A percentile compares a stretch with the other conserved stretches of the same genome.
Conservation (phyloP, 208 protist species). For the Leishmania lainsoni region DNA sequence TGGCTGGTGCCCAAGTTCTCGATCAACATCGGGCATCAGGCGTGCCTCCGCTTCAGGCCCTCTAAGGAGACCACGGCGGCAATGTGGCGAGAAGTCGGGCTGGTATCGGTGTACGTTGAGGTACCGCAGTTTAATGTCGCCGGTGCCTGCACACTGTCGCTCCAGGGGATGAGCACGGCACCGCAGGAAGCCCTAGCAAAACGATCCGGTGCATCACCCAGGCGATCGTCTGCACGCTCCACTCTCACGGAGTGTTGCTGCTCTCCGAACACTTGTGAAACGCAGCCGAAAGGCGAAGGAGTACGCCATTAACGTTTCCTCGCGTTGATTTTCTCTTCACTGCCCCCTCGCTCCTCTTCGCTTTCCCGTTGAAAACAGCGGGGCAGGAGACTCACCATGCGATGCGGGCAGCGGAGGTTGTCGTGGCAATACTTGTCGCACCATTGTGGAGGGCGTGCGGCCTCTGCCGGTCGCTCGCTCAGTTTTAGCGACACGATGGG, state of each 20-base stretch:
- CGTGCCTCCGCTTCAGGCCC: constrained; percentile 57
- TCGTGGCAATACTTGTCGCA: neutral
- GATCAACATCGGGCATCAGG: constrained; percentile 66
- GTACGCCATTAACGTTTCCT: no score
- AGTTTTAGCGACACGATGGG: neutral
- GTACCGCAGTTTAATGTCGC: constrained; percentile 84
- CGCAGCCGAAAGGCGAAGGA: neutral
- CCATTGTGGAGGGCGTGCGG: neutral
- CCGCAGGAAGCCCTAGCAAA: constrained; percentile 65
- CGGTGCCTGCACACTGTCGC: constrained; percentile 48
- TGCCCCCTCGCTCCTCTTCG: no score
- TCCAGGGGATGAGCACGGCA: constrained; percentile 81
- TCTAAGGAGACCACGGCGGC: constrained; percentile 37
- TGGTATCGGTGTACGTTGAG: constrained; percentile 90
- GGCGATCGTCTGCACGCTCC: constrained; percentile 84
- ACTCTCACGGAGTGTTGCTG: constrained; percentile 39
- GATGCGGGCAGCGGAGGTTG: neutral
- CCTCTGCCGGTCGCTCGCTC: neutral
- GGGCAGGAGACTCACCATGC: neutral
- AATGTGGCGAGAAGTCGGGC: constrained; percentile 66
- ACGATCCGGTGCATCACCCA: constrained; percentile 93
- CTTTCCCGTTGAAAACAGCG: neutral
- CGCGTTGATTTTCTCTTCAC: neutral
- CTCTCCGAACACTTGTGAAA: neutral
- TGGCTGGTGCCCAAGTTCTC: constrained; percentile 88